Evolutionary conservation across 2,329 filamentous ascomycete genomes (phyloP).

Genomic region (Amauroascus verrucosus): DNA sequence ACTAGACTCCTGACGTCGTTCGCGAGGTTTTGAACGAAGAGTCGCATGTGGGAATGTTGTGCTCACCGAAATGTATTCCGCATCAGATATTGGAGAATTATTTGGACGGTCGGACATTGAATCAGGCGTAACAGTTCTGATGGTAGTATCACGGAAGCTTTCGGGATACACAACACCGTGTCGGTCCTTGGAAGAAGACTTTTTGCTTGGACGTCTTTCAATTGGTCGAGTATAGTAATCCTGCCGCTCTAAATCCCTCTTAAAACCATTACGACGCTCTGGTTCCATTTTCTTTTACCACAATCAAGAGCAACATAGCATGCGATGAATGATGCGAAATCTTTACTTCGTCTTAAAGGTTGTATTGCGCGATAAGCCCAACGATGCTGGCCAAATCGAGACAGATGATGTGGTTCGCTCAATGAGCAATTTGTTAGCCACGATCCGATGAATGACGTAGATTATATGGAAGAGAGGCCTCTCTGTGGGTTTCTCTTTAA

Average conservation of each 20-base stretch:
- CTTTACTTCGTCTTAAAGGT: background rate
- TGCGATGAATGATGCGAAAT: background rate
- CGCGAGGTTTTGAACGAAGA: slow-evolving; percentile 26
- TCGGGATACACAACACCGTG: slow-evolving; percentile 40
- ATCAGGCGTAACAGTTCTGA: slow-evolving; percentile 40
- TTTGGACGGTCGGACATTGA: slow-evolving; percentile 28
- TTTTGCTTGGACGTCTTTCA: slow-evolving; percentile 38
- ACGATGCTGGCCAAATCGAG: background rate
- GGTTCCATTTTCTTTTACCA: slow-evolving; percentile 27
- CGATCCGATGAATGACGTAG: too few relatives aligned
- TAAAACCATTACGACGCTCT: slow-evolving; percentile 33
- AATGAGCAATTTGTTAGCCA: too few relatives aligned
- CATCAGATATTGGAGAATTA: slow-evolving; percentile 32
- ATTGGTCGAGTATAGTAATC: slow-evolving; percentile 32
- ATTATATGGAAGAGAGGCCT: too few relatives aligned
- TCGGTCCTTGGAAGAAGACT: slow-evolving; percentile 38
- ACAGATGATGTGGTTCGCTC: too few relatives aligned
- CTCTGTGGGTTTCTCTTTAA: too few relatives aligned
- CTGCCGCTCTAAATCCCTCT: slow-evolving; percentile 33
- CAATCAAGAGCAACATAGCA: slow-evolving; percentile 5
- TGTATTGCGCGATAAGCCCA: background rate
- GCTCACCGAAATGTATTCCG: slow-evolving; percentile 26
- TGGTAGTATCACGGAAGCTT: slow-evolving; percentile 35
- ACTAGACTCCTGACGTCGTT: slow-evolving; percentile 26
- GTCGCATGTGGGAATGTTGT: slow-evolving; percentile 31